phyloP scores from a whole-genome alignment of 2,329 filamentous ascomycete species.

The Truncatella angustata region DNA sequence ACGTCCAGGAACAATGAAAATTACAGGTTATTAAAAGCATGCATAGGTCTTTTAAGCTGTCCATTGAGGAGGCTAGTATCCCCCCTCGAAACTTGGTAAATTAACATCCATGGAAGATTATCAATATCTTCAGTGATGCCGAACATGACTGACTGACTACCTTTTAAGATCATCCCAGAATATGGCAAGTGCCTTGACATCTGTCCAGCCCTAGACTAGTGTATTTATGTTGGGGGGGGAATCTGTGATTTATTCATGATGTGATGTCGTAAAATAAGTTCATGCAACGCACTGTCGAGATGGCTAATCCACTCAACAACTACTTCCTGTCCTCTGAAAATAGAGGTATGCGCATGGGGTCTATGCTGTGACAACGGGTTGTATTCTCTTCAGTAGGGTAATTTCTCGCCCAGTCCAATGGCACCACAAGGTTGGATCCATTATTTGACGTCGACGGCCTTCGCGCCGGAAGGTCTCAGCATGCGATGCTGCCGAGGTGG shows the following conservation, averaged over 20 bases:
- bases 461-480: neutral
- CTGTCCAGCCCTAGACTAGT: too few relatives aligned
- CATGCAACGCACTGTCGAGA: conserved; percentile 1
- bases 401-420: neutral
- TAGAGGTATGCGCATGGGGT: neutral
- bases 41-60: too few relatives aligned
- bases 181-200: too few relatives aligned
- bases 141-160: too few relatives aligned
- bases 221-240: conserved; percentile 1
- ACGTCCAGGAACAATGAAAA: too few relatives aligned
- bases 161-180: too few relatives aligned
- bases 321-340: neutral
- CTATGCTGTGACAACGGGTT: conserved; percentile 4
- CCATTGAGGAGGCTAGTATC: too few relatives aligned
- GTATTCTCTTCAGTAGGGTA: conserved; percentile 5
- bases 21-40: too few relatives aligned
- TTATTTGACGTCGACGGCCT: neutral
- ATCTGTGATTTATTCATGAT: conserved; percentile 3
- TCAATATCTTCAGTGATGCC: too few relatives aligned
- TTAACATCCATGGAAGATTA: too few relatives aligned
- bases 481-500: neutral
- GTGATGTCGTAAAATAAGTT: conserved; percentile 4
- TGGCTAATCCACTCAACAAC: neutral
- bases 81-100: too few relatives aligned
- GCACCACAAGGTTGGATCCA: neutral